A percentile compares a stretch with the other conserved stretches of the same genome.
Evolutionary conservation across 2,329 filamentous ascomycete species (phyloP).

Genomic region (Fusarium pininemorale): DNA sequence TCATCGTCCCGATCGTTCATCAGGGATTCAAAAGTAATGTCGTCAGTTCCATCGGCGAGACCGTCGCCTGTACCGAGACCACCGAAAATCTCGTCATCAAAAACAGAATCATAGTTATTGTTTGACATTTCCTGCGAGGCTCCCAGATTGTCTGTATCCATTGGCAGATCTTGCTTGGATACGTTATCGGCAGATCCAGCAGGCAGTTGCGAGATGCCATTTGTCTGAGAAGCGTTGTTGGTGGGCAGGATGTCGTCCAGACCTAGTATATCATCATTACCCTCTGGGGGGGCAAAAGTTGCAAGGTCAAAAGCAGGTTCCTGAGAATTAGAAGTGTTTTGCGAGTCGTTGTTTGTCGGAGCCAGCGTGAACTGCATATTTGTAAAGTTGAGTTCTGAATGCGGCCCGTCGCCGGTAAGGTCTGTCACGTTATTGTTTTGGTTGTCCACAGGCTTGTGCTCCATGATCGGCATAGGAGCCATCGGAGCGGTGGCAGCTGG

Average conservation of each 20-base stretch:
- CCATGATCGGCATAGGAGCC: conserved; percentile 43
- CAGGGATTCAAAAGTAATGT: conserved; percentile 61
- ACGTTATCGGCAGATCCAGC: conserved; percentile 14
- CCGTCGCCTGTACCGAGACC: conserved; percentile 52
- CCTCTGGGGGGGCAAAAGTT: conserved; percentile 52
- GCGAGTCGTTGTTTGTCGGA: conserved; percentile 48
- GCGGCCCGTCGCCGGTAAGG: conserved; percentile 23
- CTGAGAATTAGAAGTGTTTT: conserved; percentile 36
- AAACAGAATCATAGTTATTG: conserved; percentile 42
- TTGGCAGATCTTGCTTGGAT: conserved; percentile 17
- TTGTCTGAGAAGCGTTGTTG: conserved; percentile 30
- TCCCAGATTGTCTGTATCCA: conserved; percentile 8
- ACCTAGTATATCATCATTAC: conserved; percentile 43
- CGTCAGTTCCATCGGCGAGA: conserved; percentile 46
- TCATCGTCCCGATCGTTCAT: conserved; percentile 52
- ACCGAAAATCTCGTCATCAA: conserved; percentile 55
- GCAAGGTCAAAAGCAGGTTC: conserved; percentile 58
- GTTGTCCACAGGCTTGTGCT: conserved; percentile 37
- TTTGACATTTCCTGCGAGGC: conserved; percentile 27
- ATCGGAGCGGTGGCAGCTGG: conserved; percentile 25
- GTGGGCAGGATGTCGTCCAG: conserved; percentile 45
- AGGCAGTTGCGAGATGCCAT: conserved; percentile 6
- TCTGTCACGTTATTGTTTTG: conserved; percentile 33
- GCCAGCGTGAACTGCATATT: conserved; percentile 66
- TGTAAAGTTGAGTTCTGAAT: conserved; percentile 61